A percentile compares a stretch with the other conserved stretches of the same genome.
Evolutionary conservation across 75 land plant species (phyloP).

Genomic region (Pinus albicaulis): DNA sequence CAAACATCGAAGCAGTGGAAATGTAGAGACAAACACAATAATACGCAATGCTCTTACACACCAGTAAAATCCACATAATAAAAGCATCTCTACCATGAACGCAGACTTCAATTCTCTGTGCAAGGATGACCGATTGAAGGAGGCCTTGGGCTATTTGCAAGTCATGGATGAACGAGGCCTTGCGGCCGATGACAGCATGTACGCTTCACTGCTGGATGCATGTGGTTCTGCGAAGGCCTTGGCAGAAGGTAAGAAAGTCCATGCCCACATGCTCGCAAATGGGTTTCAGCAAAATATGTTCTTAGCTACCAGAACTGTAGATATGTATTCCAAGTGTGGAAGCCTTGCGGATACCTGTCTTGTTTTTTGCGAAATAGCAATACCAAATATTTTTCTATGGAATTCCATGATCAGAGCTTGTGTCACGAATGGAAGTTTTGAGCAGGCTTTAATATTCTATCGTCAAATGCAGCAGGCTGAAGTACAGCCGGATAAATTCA

Average conservation of each 20-base stretch:
- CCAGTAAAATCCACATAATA: neutral
- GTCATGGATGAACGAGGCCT: neutral
- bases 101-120: neutral
- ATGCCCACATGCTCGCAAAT: slow-evolving; percentile 26
- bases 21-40: neutral
- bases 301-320: slow-evolving; percentile 24
- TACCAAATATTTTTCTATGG: slow-evolving; percentile 39
- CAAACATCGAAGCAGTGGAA: neutral
- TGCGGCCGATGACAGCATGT: neutral
- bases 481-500: slow-evolving; percentile 27
- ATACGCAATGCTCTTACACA: neutral
- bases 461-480: slow-evolving; percentile 26
- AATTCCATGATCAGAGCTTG: slow-evolving; percentile 48
- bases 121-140: slow-evolving; percentile 1
- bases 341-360: slow-evolving; percentile 6
- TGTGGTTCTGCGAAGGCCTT: slow-evolving; percentile 15
- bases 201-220: slow-evolving; percentile 16
- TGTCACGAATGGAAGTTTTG: slow-evolving; percentile 11
- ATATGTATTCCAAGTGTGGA: slow-evolving; percentile 32
- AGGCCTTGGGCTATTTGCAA: neutral
- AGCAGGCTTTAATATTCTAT: slow-evolving; percentile 22
- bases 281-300: slow-evolving; percentile 26
- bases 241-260: slow-evolving; percentile 16
- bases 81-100: neutral
- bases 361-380: slow-evolving; percentile 8